These are phyloP conservation scores for Backusella morwellensis DNA, from an alignment of 192 early-diverging fungal genomes.

Conservation along the genomic window DNA sequence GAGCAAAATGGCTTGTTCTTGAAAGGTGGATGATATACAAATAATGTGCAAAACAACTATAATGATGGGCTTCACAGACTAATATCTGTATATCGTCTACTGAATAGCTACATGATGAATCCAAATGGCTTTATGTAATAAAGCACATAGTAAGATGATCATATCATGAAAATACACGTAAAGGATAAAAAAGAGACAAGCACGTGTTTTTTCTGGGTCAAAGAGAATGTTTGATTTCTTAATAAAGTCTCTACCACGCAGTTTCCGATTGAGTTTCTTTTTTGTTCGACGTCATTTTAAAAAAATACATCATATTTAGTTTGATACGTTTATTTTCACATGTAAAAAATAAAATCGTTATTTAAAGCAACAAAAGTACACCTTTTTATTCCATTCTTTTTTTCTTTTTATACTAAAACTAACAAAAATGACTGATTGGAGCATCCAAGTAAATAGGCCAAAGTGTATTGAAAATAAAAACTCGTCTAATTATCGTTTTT, in stretches of 20 bases:
- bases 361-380: not conserved
- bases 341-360: not conserved
- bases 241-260: not conserved
- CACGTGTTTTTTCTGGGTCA: not conserved
- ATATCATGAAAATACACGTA: not conserved
- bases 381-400: not conserved
- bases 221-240: not conserved
- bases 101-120: no score
- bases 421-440: conserved; percentile 6
- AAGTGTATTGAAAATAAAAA: no score
- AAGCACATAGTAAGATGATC: not conserved
- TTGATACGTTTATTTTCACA: not conserved
- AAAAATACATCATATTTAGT: not conserved
- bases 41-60: no score
- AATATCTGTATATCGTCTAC: no score
- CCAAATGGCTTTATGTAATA: no score
- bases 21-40: no score
- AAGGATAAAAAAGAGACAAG: not conserved
- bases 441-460: not conserved
- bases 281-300: not conserved
- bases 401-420: not conserved
- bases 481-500: not conserved
- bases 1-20: no score
- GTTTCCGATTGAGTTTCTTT: not conserved
- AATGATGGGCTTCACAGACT: no score